Evolutionary conservation across 331 rosid species (phyloP).

Genomic region (Erythrophleum ivorense): DNA sequence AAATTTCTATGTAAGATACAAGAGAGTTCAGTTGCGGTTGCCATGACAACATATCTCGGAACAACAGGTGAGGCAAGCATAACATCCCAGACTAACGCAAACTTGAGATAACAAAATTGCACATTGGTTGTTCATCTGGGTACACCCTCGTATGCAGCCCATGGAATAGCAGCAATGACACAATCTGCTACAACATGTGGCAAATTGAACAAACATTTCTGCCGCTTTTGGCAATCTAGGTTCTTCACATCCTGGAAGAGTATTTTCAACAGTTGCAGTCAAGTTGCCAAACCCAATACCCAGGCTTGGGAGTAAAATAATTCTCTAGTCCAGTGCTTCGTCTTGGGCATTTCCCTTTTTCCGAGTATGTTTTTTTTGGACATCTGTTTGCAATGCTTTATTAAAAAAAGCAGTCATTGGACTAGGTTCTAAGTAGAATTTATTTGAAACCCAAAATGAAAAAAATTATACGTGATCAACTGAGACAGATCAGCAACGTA

Average conservation of each 20-base stretch:
- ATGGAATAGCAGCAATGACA: conserved; percentile 70
- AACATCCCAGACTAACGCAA: conserved; percentile 70
- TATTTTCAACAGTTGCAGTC: conserved; percentile 70
- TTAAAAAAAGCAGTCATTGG: not conserved
- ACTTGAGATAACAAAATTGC: conserved; percentile 62
- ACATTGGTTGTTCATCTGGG: conserved; percentile 58
- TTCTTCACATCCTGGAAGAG: conserved; percentile 64
- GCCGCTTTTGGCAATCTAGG: conserved; percentile 62
- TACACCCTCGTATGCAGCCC: conserved; percentile 65
- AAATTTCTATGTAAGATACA: not conserved
- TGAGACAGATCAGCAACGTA: not conserved
- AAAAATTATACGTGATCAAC: not conserved
- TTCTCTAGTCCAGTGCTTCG: conserved; percentile 23
- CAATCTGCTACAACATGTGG: conserved; percentile 64
- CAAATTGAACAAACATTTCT: conserved; percentile 63
- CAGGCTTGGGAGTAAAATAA: conserved; percentile 43
- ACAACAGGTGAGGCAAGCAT: conserved; percentile 69
- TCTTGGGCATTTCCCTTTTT: conserved; percentile 27
- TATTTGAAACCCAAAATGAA: not conserved
- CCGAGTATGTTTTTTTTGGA: conserved; percentile 42
- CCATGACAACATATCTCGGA: not conserved
- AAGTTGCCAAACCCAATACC: conserved; percentile 83
- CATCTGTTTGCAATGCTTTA: conserved; percentile 34
- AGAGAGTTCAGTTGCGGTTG: conserved; percentile 33
- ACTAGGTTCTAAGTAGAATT: not conserved